These are phyloP conservation scores for Ustilago lituana DNA, from an alignment of 1,284 basidiomycete species.

Conservation along the genomic window DNA sequence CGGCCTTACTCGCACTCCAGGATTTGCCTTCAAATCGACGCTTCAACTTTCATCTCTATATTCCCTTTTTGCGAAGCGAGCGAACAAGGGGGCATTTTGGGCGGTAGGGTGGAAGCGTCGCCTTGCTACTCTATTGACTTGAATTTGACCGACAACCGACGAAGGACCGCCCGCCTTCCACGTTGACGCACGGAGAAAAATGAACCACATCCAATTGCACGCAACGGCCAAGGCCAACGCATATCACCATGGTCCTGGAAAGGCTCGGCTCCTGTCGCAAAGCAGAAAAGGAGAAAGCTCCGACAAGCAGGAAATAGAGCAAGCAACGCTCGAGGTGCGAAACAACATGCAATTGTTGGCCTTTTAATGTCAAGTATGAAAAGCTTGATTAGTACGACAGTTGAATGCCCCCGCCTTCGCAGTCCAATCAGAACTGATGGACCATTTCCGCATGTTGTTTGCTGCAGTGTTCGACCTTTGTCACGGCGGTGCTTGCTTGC, in stretches of 20 bases:
- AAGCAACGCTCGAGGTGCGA: too few relatives aligned
- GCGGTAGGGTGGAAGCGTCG: too few relatives aligned
- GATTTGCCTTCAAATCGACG: too few relatives aligned
- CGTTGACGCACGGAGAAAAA: slow-evolving; percentile 5
- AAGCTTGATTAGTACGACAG: too few relatives aligned
- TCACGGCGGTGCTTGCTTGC: neutral
- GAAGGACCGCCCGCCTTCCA: slow-evolving; percentile 1
- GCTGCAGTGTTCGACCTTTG: slow-evolving; percentile 35
- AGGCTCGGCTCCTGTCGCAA: too few relatives aligned
- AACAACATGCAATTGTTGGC: neutral
- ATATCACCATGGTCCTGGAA: too few relatives aligned
- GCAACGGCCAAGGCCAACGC: slow-evolving; percentile 13
- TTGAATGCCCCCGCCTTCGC: too few relatives aligned
- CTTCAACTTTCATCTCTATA: too few relatives aligned
- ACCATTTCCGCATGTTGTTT: slow-evolving; percentile 12
- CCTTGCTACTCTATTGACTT: neutral
- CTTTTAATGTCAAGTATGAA: neutral
- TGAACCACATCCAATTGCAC: neutral
- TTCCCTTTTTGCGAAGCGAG: neutral
- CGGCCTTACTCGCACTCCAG: slow-evolving; percentile 14
- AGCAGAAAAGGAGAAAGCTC: too few relatives aligned
- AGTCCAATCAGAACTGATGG: slow-evolving; percentile 20
- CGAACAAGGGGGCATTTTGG: neutral
- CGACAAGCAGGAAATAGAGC: too few relatives aligned
- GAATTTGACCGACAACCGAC: slow-evolving; percentile 6